phyloP scores from a whole-genome alignment of 345 rosid genomes.

The Hypericum androsaemum region DNA sequence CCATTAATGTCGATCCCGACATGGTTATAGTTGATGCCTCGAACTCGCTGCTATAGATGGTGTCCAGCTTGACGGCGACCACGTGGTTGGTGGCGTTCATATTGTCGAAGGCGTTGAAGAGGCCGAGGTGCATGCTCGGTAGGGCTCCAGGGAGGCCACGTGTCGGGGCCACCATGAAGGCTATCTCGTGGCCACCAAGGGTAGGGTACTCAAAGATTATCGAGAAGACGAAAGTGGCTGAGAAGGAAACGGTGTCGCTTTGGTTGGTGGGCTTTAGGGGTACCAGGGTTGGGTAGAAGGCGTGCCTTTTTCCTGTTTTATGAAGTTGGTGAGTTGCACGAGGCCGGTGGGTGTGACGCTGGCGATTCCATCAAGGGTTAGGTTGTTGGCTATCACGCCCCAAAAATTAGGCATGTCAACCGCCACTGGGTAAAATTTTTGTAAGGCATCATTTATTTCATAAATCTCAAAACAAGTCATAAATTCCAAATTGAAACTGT shows the following conservation, averaged over 20 bases:
- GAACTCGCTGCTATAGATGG: neutral
- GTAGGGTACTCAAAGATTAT: neutral
- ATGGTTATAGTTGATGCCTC: slow-evolving; percentile 10
- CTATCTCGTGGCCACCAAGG: slow-evolving; percentile 14
- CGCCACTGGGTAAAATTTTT: no score
- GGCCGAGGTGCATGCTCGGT: slow-evolving; percentile 13
- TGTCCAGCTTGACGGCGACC: slow-evolving; percentile 12
- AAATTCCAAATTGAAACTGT: no score
- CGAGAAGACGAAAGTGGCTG: slow-evolving; percentile 13
- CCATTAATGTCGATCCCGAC: slow-evolving; percentile 13
- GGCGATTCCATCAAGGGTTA: slow-evolving; percentile 30
- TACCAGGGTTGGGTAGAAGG: slow-evolving; percentile 32
- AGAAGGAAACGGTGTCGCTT: slow-evolving; percentile 14
- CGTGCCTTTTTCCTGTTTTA: slow-evolving; percentile 26
- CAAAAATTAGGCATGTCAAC: no score
- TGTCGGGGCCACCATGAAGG: slow-evolving; percentile 18
- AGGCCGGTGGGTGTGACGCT: slow-evolving; percentile 35
- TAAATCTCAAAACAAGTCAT: no score
- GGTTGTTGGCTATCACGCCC: slow-evolving; percentile 26
- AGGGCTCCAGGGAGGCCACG: slow-evolving; percentile 3
- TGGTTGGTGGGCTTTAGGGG: slow-evolving; percentile 14
- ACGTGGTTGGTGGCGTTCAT: slow-evolving; percentile 8
- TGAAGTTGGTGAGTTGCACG: slow-evolving; percentile 45
- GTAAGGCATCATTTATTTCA: no score
- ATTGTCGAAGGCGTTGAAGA: slow-evolving; percentile 8